Conservation (phyloP, 2,329 filamentous ascomycete species). For the Seiridium unicorne region DNA sequence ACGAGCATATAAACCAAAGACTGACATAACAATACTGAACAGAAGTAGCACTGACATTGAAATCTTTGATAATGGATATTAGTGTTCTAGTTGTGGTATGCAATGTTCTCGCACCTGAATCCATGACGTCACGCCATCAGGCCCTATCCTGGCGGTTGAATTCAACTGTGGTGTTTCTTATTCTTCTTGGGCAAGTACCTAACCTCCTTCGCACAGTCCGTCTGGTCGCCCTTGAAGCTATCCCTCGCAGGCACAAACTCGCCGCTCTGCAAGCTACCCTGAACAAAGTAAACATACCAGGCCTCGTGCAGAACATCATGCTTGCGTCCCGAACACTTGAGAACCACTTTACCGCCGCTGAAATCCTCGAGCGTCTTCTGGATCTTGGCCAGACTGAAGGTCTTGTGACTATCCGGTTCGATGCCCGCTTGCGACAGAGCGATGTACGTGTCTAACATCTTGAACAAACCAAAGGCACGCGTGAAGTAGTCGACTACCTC, state of each 20-base stretch:
- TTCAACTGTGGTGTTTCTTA: conserved; percentile 2
- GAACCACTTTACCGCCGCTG: conserved; percentile 43
- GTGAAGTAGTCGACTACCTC: conserved; percentile 46
- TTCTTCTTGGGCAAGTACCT: conserved; percentile 38
- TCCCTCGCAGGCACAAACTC: conserved; percentile 42
- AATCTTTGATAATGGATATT: too few relatives aligned
- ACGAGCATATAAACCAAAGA: too few relatives aligned
- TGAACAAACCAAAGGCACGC: conserved; percentile 40
- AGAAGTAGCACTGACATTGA: too few relatives aligned
- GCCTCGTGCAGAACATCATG: conserved; percentile 45
- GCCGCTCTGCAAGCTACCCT: conserved; percentile 49
- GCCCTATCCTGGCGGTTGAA: neutral
- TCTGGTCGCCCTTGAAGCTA: conserved; percentile 34
- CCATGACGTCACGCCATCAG: too few relatives aligned
- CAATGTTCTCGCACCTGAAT: too few relatives aligned
- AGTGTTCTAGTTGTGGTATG: too few relatives aligned
- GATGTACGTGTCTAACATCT: conserved; percentile 39
- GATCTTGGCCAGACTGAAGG: conserved; percentile 42
- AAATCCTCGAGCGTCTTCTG: conserved; percentile 38
- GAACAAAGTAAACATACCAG: conserved; percentile 53
- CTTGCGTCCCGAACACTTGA: conserved; percentile 38
- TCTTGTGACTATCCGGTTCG: conserved; percentile 29
- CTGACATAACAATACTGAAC: too few relatives aligned
- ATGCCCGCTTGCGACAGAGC: conserved; percentile 36
- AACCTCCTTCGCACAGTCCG: conserved; percentile 37